Percentiles rank a stretch among this genome's conserved stretches.
Conservation (phyloP, 2,329 filamentous ascomycete species). For the Apiospora kogelbergensis region DNA sequence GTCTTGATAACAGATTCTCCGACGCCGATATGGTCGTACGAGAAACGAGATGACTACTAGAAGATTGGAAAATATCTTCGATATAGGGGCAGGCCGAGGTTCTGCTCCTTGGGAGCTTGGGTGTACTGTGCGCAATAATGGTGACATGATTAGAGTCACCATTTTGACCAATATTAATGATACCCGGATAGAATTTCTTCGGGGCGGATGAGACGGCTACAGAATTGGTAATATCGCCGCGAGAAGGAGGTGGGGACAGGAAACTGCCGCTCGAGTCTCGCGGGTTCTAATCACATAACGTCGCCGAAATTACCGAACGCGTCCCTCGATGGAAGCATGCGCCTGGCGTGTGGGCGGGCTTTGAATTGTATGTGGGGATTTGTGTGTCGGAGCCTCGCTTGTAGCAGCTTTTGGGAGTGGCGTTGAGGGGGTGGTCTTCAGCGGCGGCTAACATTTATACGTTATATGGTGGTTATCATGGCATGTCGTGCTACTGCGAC, state of each 20-base stretch:
- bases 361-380: background rate
- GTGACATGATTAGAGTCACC: background rate
- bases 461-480: background rate
- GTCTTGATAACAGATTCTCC: background rate
- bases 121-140: background rate
- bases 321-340: background rate
- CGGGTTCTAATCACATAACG: constrained; percentile 1
- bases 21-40: background rate
- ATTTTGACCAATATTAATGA: background rate
- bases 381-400: background rate
- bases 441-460: background rate
- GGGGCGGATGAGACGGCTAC: background rate
- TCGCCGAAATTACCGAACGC: background rate
- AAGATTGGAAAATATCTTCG: constrained; percentile 6
- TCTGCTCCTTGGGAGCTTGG: background rate
- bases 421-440: background rate
- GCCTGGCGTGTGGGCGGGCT: background rate
- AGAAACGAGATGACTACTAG: constrained; percentile 3
- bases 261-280: background rate
- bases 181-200: constrained; percentile 10
- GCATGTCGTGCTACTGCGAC: background rate
- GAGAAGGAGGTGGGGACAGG: background rate
- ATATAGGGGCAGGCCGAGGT: background rate
- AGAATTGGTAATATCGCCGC: background rate
- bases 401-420: background rate